Evolutionary conservation across 352 stramenopile species (phyloP).

Genomic region (Globisporangium irregulare): DNA sequence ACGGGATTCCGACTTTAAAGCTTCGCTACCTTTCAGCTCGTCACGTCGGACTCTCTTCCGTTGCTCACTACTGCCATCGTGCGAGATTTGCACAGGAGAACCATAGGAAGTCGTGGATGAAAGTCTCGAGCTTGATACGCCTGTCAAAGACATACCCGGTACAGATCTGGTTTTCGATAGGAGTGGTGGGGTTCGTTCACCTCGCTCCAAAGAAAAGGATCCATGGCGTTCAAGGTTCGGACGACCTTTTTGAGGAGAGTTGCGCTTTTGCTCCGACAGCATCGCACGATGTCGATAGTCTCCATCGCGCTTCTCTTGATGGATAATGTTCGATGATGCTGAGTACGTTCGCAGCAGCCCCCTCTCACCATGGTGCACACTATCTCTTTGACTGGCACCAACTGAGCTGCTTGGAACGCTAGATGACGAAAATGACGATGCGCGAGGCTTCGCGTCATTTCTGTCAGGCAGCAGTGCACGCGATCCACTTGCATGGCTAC

Average conservation of each 20-base stretch:
- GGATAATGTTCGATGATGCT: conserved; percentile 1
- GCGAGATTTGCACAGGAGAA: conserved; percentile 15
- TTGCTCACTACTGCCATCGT: conserved; percentile 8
- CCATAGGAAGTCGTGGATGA: background rate
- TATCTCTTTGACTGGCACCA: conserved; percentile 5
- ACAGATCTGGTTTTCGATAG: conserved; percentile 13
- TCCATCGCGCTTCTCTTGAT: conserved; percentile 21
- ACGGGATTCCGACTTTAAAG: conserved; percentile 1
- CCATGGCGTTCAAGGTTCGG: conserved; percentile 44
- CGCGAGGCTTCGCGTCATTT: conserved; percentile 28
- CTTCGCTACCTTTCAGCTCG: background rate
- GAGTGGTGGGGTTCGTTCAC: conserved; percentile 10
- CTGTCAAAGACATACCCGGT: conserved; percentile 6
- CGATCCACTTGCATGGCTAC: conserved; percentile 22
- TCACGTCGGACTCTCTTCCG: conserved; percentile 7
- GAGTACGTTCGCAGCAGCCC: conserved; percentile 15
- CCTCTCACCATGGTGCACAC: background rate
- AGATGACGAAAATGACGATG: conserved; percentile 38
- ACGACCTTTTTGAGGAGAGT: conserved; percentile 21
- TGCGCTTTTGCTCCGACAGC: conserved; percentile 15
- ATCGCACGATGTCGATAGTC: conserved; percentile 18
- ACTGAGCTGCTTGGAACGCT: background rate
- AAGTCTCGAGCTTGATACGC: conserved; percentile 4
- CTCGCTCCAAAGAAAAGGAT: conserved; percentile 30
- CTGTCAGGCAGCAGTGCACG: conserved; percentile 8